phyloP scores from a whole-genome alignment of 805 yeast genomes.

The Myxozyma sirexii region DNA sequence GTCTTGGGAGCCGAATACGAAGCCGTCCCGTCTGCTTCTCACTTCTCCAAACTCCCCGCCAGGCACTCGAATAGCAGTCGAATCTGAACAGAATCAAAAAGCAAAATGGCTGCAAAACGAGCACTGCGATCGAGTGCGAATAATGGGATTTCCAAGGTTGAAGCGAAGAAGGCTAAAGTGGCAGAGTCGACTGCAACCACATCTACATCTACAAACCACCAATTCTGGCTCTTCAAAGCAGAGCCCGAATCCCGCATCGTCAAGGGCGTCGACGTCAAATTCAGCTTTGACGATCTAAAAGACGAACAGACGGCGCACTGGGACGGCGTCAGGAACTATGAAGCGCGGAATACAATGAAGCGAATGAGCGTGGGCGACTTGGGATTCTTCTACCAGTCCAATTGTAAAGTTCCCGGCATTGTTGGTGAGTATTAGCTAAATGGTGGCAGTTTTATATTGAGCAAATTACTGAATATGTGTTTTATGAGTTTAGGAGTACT shows the following conservation, averaged over 20 bases:
- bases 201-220: neutral
- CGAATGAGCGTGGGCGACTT: constrained; percentile 53
- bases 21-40: neutral
- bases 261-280: constrained; percentile 53
- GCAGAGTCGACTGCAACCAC: neutral
- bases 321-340: constrained; percentile 64
- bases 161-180: neutral
- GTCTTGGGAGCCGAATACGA: neutral
- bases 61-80: no score
- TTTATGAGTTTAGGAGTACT: constrained; percentile 46
- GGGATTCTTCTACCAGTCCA: constrained; percentile 59
- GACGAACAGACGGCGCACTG: constrained; percentile 48
- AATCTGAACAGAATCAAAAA: no score
- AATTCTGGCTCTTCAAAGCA: constrained; percentile 58
- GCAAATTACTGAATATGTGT: no score
- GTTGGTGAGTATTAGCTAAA: constrained; percentile 45
- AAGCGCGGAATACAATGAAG: constrained; percentile 56
- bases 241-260: constrained; percentile 57
- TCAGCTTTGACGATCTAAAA: constrained; percentile 50
- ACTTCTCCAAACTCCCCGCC: no score
- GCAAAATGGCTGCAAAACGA: no score
- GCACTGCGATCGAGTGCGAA: no score
- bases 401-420: constrained; percentile 57
- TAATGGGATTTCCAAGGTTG: no score
- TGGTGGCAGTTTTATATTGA: no score